Evolutionary conservation across 176 grass and related monocot genomes (phyloP), one percentile per base, ranked within the genome.

Genomic region (Dendrocalamus sinicus): DNA sequence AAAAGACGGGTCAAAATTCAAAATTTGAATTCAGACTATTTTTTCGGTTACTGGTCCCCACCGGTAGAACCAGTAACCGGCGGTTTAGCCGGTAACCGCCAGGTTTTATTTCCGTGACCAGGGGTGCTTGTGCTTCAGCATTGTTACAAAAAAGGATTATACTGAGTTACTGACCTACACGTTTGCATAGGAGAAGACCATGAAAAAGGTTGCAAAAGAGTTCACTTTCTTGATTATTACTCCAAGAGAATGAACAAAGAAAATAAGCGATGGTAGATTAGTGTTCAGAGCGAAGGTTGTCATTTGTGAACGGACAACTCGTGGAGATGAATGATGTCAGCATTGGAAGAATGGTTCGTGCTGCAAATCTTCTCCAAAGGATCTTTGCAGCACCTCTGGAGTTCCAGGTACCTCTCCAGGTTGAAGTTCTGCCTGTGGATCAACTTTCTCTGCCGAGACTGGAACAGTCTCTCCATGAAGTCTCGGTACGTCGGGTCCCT

Each of bases 401-500:
- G 92, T 70, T 94, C 94, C 55, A 94, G 79, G 57, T 94, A 99
- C 87, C 85, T 94, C 40, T 94, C 86, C 75, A 92, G 73, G 78
- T 94, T 61, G 78, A 96, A 96, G 7, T 89, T 88, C 47, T 91
- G 90, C 83, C 88, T 96, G 88, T 86, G 88, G 12, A 91, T 90
- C 80, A 99, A 62, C 76, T 96, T 99, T 53, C 37, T 94, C 87
- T 94, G 96, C 64, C 93, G 86, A 2, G 90, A 94, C 50, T 74
- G 81, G 45, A 96, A 99, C 57, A 99, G 46, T 89, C 96, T 91
- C 73, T 96, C 90, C 96, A 96, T 94, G 79, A 96, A 94, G 81
- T 99, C 97, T 53, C 90, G 76, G 84, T 99, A 99, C 0, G 97
- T 99, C 0, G 97, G 97, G 64, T 99, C 97, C 72, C 97, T 96